Base-by-base conservation (phyloP, 2,329 filamentous ascomycete genomes). In the Calonectria hongkongensis region DNA sequence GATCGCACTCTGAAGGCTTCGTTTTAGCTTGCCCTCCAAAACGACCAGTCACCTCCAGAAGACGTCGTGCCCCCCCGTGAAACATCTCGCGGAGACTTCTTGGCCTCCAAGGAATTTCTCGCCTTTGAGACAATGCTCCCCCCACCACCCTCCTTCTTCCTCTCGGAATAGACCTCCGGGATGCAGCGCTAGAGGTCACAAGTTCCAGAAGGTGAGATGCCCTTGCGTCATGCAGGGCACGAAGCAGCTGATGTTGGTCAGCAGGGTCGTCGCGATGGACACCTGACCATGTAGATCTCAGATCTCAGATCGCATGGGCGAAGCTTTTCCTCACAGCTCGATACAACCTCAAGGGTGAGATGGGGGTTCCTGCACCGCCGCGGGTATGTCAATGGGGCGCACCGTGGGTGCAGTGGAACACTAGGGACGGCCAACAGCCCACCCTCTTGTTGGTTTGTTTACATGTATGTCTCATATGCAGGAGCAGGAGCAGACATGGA, bases 181-280 rank as follows among this genome's bases (percentile, higher is more conserved):
- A 21, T 18, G 21, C n/a, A 8, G 54, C 36, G 54, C 54, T 60
- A 27, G 33, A n/a, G 30, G 33, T 8, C 54, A 60, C 21, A 41
- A 60, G 54, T 60, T 41, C 54, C 54, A 60, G 33, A 60, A 60
- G 10, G 54, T 60, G 16, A 36, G 54, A 60, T 60, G 33, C 25
- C 2, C 36, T 16, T 60, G 54, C 36, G 33, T 60, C 54, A 60
- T 60, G 54, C 54, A 60, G 54, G 45, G 21, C 8, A 51, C 25
- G 6, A 41, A 15, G 33, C 54, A 41, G 54, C 33, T 41, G 54
- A 60, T 43, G 54, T 60, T 41, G 54, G 54, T 60, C 36, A 60
- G 54, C 54, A 41, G 21, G 33, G 33, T 8, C n/a, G 51, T 30
- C 3, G 54, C 54, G n/a, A 58, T 36, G 54, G 54, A 36, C 15